Evolutionary conservation across 2,329 filamentous ascomycete genomes (phyloP).

Genomic region (Calonectria hawksworthii): DNA sequence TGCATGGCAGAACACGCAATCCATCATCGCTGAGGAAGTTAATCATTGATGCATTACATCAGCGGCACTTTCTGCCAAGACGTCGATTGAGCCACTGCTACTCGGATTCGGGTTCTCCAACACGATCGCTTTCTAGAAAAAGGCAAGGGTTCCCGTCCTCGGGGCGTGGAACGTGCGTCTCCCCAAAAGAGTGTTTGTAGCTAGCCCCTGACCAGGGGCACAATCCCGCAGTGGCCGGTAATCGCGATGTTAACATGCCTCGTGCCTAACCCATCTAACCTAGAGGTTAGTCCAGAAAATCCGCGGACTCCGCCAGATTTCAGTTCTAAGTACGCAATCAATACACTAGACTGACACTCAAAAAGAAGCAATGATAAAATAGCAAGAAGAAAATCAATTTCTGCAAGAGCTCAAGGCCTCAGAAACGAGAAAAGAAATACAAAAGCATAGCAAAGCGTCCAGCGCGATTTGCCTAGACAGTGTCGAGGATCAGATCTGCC

Average conservation of each 20-base stretch:
- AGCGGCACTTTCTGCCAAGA: neutral
- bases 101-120: neutral
- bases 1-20: neutral
- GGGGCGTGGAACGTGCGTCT: neutral
- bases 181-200: neutral
- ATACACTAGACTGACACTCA: neutral
- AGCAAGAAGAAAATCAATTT: neutral
- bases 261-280: neutral
- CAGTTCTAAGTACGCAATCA: neutral
- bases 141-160: neutral
- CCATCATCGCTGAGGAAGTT: neutral
- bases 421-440: neutral
- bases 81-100: neutral
- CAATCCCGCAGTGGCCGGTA: neutral
- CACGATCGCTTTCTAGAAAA: neutral
- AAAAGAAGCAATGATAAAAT: neutral
- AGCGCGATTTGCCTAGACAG: neutral
- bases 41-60: neutral
- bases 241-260: neutral
- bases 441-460: rapidly evolving
- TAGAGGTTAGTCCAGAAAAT: neutral
- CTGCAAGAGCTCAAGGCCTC: neutral
- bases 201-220: neutral
- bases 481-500: neutral
- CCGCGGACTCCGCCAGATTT: neutral